Base-by-base conservation (phyloP, 2,329 filamentous ascomycete genomes). In the Beauveria medogensis region DNA sequence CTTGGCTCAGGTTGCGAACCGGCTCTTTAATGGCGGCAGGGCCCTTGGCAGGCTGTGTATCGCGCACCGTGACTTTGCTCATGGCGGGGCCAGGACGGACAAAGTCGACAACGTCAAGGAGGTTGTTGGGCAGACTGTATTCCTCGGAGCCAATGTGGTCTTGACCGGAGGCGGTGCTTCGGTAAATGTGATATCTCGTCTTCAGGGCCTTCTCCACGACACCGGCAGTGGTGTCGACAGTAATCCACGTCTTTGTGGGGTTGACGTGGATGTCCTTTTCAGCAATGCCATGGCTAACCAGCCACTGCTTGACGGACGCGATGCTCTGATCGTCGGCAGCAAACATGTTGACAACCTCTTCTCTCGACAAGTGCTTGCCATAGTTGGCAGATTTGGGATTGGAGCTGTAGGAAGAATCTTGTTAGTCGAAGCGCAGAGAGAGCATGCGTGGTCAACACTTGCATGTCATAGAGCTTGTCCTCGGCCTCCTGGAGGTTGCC, bases 161-260 rank as follows among this genome's bases (percentile, higher is more conserved):
- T 22, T 69, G 63, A 59, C 74, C 62, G 1, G 67, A 63, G 10
- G 67, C 65, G 10, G 48, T 54, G 64, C 82, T 77, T 64, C 76
- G 71, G 66, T 80, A 83, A 48, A 79, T 68, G 64, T 82, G 77
- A 65, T 82, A 84, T 61, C 81, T 72, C 7, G 82, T 78, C 64
- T 77, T 75, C 53, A 85, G 74, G 20, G 85, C 73, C 22, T 70
- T 68, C 68, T 85, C 82, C 6, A 80, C 76, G 67, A 86, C 79
- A 41, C 75, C 71, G 3, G 79, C 78, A 6, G 80, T 80, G 9
- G 81, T 80, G 60, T 82, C 76, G 67, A 85, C 83, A 12, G 75
- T 72, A 22, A 85, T 67, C 80, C 82, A 85, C 55, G 78, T 78
- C 58, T 78, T 76, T 30, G 78, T 78, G 47, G 75, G 73, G 0